Evolutionary conservation across 2,329 filamentous ascomycete genomes (phyloP), one percentile per base, ranked within the genome.

Genomic region (Fusarium ramigenum): DNA sequence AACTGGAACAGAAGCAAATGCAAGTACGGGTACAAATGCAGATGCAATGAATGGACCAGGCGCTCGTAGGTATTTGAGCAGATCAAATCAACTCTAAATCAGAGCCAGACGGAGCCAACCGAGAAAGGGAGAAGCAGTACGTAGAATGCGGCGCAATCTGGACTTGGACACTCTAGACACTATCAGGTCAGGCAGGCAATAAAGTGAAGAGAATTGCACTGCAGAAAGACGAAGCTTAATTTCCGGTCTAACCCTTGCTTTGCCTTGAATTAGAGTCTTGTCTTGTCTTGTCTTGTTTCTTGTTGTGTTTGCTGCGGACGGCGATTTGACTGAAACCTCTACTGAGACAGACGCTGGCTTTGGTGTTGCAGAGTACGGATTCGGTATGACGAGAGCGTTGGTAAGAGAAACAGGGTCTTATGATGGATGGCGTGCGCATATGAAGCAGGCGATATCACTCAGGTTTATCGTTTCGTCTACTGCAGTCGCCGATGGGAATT

Each of bases 291-390:
- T 53, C 54, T 69, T 60, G 47, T 58, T 52, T 57, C 64, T 59
- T 50, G 44, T 43, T 70, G 66, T 42, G 57, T 71, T 63, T 54
- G 58, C 66, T 74, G 69, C 68, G 63, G 63, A 60, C 69, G 69
- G 60, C 63, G 63, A 75, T 37, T 23, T 59, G 49, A 75, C 63
- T 75, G 70, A 75, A 60, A 74, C 67, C 43, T 60, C 32, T 58
- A 67, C 66, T 75, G 63, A 74, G 73, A 75, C 66, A 70, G 44
- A 54, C 40, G 40, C 40, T 53, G 43, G 58, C 10, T 57, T 40
- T 44, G 44, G 39, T 39, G 52, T 58, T 67, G 40, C 40, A 62
- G 56, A 58, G 43, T 60, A 59, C 59, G 43, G 50, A 59, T 64
- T 61, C 58, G 66, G 60, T 46, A 59, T n/a, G 47, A 63, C 30